phyloP scores from a whole-genome alignment of 805 yeast genomes.

The Metschnikowia santaceciliae region DNA sequence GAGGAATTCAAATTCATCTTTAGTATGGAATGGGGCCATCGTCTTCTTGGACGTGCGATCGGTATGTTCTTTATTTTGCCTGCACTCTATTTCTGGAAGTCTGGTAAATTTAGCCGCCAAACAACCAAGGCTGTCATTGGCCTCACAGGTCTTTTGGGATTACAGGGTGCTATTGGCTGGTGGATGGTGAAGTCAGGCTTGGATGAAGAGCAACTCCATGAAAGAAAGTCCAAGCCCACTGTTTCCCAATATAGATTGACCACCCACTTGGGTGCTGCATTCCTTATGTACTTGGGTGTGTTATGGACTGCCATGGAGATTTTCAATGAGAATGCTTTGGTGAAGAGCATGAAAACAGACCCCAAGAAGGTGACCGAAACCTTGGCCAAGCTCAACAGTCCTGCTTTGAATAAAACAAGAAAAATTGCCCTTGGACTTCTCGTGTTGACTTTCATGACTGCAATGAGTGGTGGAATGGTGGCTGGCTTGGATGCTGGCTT shows the following conservation, averaged over 20 bases:
- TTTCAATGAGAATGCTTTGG: slow-evolving; percentile 65
- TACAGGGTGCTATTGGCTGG: slow-evolving; percentile 98
- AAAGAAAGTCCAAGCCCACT: slow-evolving; percentile 90
- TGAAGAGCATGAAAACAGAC: slow-evolving; percentile 38
- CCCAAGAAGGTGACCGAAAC: slow-evolving; percentile 55
- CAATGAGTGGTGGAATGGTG: slow-evolving; percentile 96
- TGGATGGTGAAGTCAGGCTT: slow-evolving; percentile 99
- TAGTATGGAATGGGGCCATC: slow-evolving; percentile 97
- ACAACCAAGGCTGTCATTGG: slow-evolving; percentile 67
- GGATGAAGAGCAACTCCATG: slow-evolving; percentile 71
- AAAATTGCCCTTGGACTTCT: slow-evolving; percentile 53
- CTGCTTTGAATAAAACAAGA: slow-evolving; percentile 57
- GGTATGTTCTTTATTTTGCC: slow-evolving; percentile 83
- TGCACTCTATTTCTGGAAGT: slow-evolving; percentile 71
- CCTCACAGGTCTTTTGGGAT: slow-evolving; percentile 72
- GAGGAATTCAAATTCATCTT: slow-evolving; percentile 94
- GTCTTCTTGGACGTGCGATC: slow-evolving; percentile 87
- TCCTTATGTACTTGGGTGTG: slow-evolving; percentile 81
- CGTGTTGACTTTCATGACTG: slow-evolving; percentile 75
- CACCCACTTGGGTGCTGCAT: slow-evolving; percentile 92
- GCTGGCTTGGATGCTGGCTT: slow-evolving; percentile 98
- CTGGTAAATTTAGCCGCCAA: slow-evolving; percentile 61
- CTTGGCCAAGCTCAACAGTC: slow-evolving; percentile 58
- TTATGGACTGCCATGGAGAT: slow-evolving; percentile 86
- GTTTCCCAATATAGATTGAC: slow-evolving; percentile 94